A percentile compares a stretch with the other conserved stretches of the same genome.
Conservation (phyloP, 2,329 filamentous ascomycete species). For the Sphaerulina musiva region DNA sequence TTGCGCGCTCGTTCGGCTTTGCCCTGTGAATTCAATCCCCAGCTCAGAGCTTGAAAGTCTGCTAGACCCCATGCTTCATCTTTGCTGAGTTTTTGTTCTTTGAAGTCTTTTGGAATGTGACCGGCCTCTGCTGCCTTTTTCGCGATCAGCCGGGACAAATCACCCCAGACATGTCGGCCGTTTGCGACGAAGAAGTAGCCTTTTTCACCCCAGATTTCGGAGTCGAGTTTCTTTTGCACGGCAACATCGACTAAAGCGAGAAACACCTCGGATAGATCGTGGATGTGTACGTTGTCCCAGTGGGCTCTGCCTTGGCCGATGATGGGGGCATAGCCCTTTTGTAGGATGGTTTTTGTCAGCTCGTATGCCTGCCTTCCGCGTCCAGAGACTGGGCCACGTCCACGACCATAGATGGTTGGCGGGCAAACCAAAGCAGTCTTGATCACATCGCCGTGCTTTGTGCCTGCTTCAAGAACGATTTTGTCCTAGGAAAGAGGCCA, state of each 20-base stretch:
- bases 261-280: slow-evolving; percentile 53
- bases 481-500: slow-evolving; percentile 45
- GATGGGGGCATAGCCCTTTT: slow-evolving; percentile 49
- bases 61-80: slow-evolving; percentile 44
- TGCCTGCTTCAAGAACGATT: slow-evolving; percentile 51
- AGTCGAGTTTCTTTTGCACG: slow-evolving; percentile 29
- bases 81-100: slow-evolving; percentile 48
- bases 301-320: slow-evolving; percentile 54
- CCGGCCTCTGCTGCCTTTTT: slow-evolving; percentile 33
- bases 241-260: slow-evolving; percentile 42
- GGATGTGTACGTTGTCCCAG: slow-evolving; percentile 52
- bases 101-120: slow-evolving; percentile 46
- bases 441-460: slow-evolving; percentile 42
- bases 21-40: slow-evolving; percentile 57
- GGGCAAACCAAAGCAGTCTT: slow-evolving; percentile 62
- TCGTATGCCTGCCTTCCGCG: slow-evolving; percentile 54
- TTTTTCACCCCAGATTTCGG: slow-evolving; percentile 51
- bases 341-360: slow-evolving; percentile 48
- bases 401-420: slow-evolving; percentile 44
- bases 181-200: slow-evolving; percentile 64
- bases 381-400: slow-evolving; percentile 49
- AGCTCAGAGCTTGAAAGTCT: slow-evolving; percentile 47
- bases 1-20: slow-evolving; percentile 52
- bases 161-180: slow-evolving; percentile 55
- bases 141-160: slow-evolving; percentile 22